A percentile compares a stretch with the other conserved stretches of the same genome.
Conservation (phyloP, 768 basidiomycete species). For the Russula sp. region DNA sequence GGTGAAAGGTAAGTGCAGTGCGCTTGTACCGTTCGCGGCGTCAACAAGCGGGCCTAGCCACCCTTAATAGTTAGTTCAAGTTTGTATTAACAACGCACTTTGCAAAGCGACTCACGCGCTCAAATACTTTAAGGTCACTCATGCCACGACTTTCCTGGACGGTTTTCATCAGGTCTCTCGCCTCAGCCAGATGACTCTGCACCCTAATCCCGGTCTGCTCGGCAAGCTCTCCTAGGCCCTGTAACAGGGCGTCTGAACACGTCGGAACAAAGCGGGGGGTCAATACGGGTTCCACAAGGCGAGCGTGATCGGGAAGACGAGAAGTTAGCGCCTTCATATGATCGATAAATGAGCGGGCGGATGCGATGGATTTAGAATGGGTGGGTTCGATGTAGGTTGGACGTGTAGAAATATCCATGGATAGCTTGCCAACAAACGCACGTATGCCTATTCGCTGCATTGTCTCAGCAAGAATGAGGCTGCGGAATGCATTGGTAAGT, state of each 20-base stretch:
- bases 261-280: conserved; percentile 91
- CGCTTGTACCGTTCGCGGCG: conserved; percentile 69
- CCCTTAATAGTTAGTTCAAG: background rate
- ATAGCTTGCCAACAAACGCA: conserved; percentile 85
- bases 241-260: conserved; percentile 69
- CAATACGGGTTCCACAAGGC: conserved; percentile 74
- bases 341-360: conserved; percentile 57
- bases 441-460: conserved; percentile 73
- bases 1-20: conserved; percentile 81
- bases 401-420: conserved; percentile 79
- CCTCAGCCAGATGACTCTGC: conserved; percentile 84
- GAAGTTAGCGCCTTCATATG: conserved; percentile 45
- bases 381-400: conserved; percentile 70
- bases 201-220: conserved; percentile 47
- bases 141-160: conserved; percentile 57
- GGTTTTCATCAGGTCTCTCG: conserved; percentile 71
- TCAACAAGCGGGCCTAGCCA: conserved; percentile 52
- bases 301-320: conserved; percentile 43
- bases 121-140: conserved; percentile 75
- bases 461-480: conserved; percentile 71
- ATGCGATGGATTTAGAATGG: conserved; percentile 45
- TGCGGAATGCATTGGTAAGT: conserved; percentile 34
- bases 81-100: background rate
- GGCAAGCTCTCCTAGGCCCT: conserved; percentile 58
- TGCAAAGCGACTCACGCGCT: conserved; percentile 46